These are phyloP conservation scores for Ilex aquifolium DNA, from an alignment of 257 asterid genomes.

Conservation along the genomic window DNA sequence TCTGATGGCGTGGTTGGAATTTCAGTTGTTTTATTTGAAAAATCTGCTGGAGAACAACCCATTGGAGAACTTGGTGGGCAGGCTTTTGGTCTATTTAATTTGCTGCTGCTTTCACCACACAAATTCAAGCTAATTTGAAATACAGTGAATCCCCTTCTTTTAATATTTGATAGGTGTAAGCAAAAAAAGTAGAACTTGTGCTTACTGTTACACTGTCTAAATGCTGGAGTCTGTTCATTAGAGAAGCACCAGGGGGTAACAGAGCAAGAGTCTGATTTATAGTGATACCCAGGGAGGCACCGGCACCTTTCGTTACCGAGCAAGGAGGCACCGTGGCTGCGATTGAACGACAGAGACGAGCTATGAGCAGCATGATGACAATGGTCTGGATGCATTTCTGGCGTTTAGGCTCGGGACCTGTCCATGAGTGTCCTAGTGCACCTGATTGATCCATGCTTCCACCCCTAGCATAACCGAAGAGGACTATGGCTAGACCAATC, in stretches of 20 bases:
- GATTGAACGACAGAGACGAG: not conserved
- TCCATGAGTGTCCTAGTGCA: not conserved
- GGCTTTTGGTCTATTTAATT: not conserved
- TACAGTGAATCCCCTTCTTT: not conserved
- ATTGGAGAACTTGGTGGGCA: not conserved
- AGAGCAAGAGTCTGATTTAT: constrained; percentile 1
- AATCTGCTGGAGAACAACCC: not conserved
- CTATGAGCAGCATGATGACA: not conserved
- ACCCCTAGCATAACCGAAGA: not conserved
- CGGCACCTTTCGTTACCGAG: not conserved
- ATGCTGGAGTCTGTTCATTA: not conserved
- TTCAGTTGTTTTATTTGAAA: not conserved
- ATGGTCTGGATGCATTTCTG: not conserved
- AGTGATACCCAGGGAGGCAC: not conserved
- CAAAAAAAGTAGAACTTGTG: not conserved
- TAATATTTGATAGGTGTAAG: not conserved
- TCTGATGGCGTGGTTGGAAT: not conserved
- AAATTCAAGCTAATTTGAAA: not conserved
- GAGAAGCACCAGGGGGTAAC: not conserved
- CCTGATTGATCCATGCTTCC: not conserved
- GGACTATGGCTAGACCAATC: not conserved
- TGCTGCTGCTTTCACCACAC: not conserved
- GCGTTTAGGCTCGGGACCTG: not conserved
- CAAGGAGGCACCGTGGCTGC: not conserved
- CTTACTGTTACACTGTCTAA: not conserved